These are phyloP conservation scores for Lophiostoma macrostomum DNA, from an alignment of 495 filamentous ascomycete species.

Conservation along the genomic window DNA sequence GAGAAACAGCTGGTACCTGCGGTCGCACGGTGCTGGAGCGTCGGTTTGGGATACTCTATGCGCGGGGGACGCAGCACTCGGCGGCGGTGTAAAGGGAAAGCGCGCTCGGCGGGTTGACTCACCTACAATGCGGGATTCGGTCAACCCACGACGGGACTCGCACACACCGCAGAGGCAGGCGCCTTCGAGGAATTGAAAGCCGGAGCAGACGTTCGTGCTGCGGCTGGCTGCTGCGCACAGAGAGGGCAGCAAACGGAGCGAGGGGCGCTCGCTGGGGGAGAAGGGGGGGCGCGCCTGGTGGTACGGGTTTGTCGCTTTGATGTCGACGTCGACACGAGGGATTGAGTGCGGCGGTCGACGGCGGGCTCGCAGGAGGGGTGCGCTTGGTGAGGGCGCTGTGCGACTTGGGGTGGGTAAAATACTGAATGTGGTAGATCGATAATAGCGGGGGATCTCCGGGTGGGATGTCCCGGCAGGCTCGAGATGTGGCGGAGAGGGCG, in stretches of 20 bases:
- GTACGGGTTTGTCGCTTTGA: slow-evolving; percentile 28
- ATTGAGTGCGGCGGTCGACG: background rate
- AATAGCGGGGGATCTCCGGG: slow-evolving; percentile 23
- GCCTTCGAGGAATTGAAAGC: slow-evolving; percentile 1
- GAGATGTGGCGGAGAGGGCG: background rate
- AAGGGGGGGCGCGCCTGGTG: slow-evolving; percentile 13
- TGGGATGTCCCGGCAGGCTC: background rate
- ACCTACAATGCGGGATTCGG: slow-evolving; percentile 15
- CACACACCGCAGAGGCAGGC: background rate
- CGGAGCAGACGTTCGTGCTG: background rate
- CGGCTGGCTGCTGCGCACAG: slow-evolving; percentile 18
- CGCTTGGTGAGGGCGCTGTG: slow-evolving; percentile 12
- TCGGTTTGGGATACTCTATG: slow-evolving; percentile 19
- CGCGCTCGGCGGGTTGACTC: too few relatives aligned
- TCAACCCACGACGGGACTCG: slow-evolving; percentile 6
- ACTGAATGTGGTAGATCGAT: slow-evolving; percentile 5
- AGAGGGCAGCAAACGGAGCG: slow-evolving; percentile 24
- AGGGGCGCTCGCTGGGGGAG: too few relatives aligned
- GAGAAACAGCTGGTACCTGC: slow-evolving; percentile 17
- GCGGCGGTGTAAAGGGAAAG: slow-evolving; percentile 5
- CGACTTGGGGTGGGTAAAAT: slow-evolving; percentile 15
- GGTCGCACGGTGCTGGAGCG: slow-evolving; percentile 22
- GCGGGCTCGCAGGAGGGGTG: slow-evolving; percentile 4
- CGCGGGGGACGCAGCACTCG: slow-evolving; percentile 5
- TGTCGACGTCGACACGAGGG: slow-evolving; percentile 17